Conservation (phyloP, 352 stramenopile genomes). For the Phytopythium helicoides region DNA sequence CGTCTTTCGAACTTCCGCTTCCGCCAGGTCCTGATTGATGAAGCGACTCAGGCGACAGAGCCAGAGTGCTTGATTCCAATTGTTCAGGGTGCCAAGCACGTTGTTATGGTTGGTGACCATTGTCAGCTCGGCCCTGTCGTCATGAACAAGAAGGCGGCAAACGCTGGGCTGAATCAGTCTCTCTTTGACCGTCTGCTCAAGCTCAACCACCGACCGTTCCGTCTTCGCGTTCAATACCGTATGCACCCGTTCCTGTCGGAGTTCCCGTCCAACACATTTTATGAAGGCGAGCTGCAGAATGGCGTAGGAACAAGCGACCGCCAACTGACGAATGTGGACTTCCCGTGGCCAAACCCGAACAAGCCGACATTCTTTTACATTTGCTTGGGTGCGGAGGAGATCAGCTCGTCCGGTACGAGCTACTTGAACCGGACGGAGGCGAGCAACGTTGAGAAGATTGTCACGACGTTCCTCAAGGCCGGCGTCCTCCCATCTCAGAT, state of each 20-base stretch:
- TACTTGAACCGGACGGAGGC: constrained; percentile 99
- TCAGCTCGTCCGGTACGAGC: constrained; percentile 96
- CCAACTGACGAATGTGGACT: constrained; percentile 84
- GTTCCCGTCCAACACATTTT: constrained; percentile 99
- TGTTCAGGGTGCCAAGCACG: constrained; percentile 97
- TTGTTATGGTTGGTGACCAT: constrained; percentile 99
- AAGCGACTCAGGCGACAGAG: constrained; percentile 99
- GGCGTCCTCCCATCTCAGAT: constrained; percentile 92
- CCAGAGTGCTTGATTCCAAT: constrained; percentile 99
- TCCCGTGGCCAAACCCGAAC: constrained; percentile 96
- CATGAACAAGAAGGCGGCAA: constrained; percentile 98
- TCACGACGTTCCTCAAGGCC: constrained; percentile 95
- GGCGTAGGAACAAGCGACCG: constrained; percentile 96
- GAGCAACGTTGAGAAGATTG: constrained; percentile 97
- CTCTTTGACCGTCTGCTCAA: constrained; percentile 98
- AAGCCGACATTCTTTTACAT: constrained; percentile 99
- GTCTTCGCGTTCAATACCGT: constrained; percentile 98
- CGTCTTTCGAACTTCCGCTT: constrained; percentile 98
- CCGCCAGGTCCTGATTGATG: constrained; percentile 98
- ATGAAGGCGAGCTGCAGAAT: constrained; percentile 99
- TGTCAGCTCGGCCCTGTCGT: constrained; percentile 97
- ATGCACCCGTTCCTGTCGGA: constrained; percentile 99
- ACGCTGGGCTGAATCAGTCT: constrained; percentile 95
- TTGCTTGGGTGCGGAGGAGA: constrained; percentile 96
- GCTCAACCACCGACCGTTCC: constrained; percentile 95